phyloP scores from a whole-genome alignment of 148 eudicot genomes.

The Simmondsia chinensis region DNA sequence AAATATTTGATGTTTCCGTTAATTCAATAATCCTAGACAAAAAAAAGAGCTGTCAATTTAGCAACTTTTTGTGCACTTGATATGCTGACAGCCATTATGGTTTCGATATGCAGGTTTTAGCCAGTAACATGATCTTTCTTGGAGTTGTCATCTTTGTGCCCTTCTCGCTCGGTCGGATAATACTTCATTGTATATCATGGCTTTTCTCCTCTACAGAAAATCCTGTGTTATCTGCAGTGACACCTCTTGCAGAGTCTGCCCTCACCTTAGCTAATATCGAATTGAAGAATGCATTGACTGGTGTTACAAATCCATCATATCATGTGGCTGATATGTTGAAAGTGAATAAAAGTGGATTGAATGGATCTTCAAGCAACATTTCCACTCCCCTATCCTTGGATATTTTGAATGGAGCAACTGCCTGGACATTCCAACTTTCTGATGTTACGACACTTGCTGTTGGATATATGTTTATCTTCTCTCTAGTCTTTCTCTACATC shows the following conservation, averaged over 20 bases:
- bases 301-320: slow-evolving; percentile 61
- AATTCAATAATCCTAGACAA: too few species aligned
- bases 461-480: slow-evolving; percentile 85
- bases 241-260: slow-evolving; percentile 75
- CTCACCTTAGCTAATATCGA: slow-evolving; percentile 78
- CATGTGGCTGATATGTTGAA: slow-evolving; percentile 51
- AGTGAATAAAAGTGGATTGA: slow-evolving; percentile 51
- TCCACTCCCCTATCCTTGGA: slow-evolving; percentile 43
- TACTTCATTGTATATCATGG: slow-evolving; percentile 72
- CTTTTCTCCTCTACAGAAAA: slow-evolving; percentile 52
- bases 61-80: not conserved
- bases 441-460: slow-evolving; percentile 93
- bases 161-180: slow-evolving; percentile 80
- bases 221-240: slow-evolving; percentile 61
- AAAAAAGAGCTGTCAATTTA: too few species aligned
- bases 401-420: slow-evolving; percentile 45
- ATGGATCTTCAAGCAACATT: slow-evolving; percentile 39
- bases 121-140: slow-evolving; percentile 95
- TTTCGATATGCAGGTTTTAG: slow-evolving; percentile 81
- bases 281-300: slow-evolving; percentile 66
- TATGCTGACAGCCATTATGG: not conserved
- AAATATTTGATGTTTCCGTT: too few species aligned
- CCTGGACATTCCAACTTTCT: slow-evolving; percentile 75
- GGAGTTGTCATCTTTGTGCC: slow-evolving; percentile 87
- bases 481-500: slow-evolving; percentile 65